Evolutionary conservation across 176 grass and related monocot species (phyloP), one percentile per base, ranked within the genome.

Genomic region (Aegilops longissima): DNA sequence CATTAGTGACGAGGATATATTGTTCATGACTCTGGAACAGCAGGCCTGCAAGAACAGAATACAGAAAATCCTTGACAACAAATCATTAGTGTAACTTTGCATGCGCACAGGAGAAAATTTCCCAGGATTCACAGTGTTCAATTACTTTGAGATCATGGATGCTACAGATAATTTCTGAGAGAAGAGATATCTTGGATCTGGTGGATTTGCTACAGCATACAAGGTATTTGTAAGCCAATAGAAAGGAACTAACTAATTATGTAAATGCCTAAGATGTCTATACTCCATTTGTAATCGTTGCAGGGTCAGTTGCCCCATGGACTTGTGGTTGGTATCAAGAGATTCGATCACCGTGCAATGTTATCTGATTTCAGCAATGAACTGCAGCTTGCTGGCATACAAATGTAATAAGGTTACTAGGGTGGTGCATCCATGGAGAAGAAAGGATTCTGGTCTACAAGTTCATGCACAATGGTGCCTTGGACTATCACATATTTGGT

Each of bases 371-470:
- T 68, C 76, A 35, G 63, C 5, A 87, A 49, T 62, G 89, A 91
- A 29, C 74, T 87, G 33, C 68, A 67, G 35, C 24, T 87, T 80
- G 75, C 47, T 14, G 75, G 10, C 89, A 91, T 87, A 51, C 9
- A 5, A 91, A 91, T 76, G 10, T 91, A 12, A 0, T 69, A 45
- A 87, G 68, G 70, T 61, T 84, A 29, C 25, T 87, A 5, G 89
- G 89, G 8, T 91, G 80, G 67, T 87, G 89, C 56, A 74, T 84
- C 14, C 80, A 90, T 80, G 80, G 3, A 16, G 42, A 80, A 68
- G 89, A 87, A 75, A 67, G 20, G 35, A 84, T 91, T 75, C 27
- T 91, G 35, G 66, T 87, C 33, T 87, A 87, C 20, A 58, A 74
- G 16, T 74, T 61, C 44, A 5, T 80, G 25, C 65, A 45, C 23